Percentiles rank a stretch among this genome's conserved stretches.
Conservation (phyloP, 495 filamentous ascomycete genomes). For the Daldinia vernicosa region DNA sequence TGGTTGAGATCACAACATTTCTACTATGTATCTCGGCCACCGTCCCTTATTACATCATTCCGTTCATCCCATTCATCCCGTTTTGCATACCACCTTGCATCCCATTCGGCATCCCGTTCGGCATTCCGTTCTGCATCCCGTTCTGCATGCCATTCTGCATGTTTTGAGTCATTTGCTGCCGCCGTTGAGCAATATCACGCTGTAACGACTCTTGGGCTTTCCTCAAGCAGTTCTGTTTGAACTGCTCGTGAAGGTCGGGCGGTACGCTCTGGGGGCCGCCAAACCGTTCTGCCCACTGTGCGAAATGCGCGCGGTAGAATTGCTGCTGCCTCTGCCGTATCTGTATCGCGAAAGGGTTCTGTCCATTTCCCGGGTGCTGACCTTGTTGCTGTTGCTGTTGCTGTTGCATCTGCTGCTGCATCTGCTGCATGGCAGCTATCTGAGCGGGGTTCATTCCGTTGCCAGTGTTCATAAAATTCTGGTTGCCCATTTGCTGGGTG, state of each 20-base stretch:
- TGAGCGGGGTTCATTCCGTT: conserved; percentile 51
- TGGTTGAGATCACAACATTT: neutral
- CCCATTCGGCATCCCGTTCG: conserved; percentile 44
- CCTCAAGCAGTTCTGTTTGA: conserved; percentile 38
- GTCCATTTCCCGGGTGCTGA: conserved; percentile 15
- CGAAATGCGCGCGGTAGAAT: conserved; percentile 59
- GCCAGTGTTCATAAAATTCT: conserved; percentile 41
- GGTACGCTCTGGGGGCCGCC: conserved; percentile 48
- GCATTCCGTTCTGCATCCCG: conserved; percentile 37
- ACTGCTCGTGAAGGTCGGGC: conserved; percentile 46
- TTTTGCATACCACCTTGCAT: conserved; percentile 46
- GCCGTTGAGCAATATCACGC: conserved; percentile 53
- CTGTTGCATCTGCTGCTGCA: conserved; percentile 42
- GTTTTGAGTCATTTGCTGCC: conserved; percentile 45
- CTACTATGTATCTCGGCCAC: neutral
- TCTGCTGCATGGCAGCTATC: conserved; percentile 51
- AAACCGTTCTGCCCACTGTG: conserved; percentile 52
- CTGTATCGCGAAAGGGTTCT: conserved; percentile 39
- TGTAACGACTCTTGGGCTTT: conserved; percentile 41
- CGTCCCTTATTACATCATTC: conserved; percentile 48
- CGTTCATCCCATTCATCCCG: conserved; percentile 45
- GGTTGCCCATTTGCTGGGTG: conserved; percentile 48
- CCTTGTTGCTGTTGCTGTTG: conserved; percentile 4
- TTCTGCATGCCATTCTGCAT: conserved; percentile 23
- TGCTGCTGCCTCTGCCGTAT: conserved; percentile 48